Evolutionary conservation across 768 basidiomycete species (phyloP), one percentile per base, ranked within the genome.

Genomic region (Boletus edulis): DNA sequence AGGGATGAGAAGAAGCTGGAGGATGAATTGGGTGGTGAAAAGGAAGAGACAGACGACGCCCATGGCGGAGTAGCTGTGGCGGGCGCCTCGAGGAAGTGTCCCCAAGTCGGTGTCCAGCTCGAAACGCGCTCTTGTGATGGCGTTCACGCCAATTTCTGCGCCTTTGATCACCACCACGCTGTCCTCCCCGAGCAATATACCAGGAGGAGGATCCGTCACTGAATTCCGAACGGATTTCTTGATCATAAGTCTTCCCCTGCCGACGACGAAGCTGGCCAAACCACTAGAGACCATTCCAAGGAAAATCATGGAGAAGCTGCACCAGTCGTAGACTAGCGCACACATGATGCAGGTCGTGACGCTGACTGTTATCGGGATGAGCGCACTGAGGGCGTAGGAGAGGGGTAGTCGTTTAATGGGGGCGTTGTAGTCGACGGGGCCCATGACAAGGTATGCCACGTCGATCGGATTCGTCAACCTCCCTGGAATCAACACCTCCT

Each of bases 1-100:
- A 1, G 71, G 71, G 27, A 72, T 61, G 50, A 73, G 63, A 40
- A 73, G 60, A 35, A 73, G 61, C 54, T 73, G 68, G 22, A 62
- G 53, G 43, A 73, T 55, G 56, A 70, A 67, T 32, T 74, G 66
- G 31, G 54, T 46, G 18, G 62, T 62, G 46, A 70, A 60, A 11
- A 73, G 50, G 46, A 68, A 55, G 15, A 68, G 60, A 46, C 62
- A 68, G 20, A 63, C 37, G 35, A 50, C 34, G 53, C 62, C 60
- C 2, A 58, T 42, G 9, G 48, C 40, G 4, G 51, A 42, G 35
- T 62, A 60, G 31, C 54, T 27, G 10, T 31, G 42, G 46, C 17
- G 39, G 29, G 60, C 31, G 31, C 52, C 17, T 7, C 37, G 55
- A 41, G 12, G 18, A 17, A 57, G 48, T 9, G 38, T 46, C 43